Conservation (phyloP, 805 yeast genomes). For the Cyberlindnera veronae region DNA sequence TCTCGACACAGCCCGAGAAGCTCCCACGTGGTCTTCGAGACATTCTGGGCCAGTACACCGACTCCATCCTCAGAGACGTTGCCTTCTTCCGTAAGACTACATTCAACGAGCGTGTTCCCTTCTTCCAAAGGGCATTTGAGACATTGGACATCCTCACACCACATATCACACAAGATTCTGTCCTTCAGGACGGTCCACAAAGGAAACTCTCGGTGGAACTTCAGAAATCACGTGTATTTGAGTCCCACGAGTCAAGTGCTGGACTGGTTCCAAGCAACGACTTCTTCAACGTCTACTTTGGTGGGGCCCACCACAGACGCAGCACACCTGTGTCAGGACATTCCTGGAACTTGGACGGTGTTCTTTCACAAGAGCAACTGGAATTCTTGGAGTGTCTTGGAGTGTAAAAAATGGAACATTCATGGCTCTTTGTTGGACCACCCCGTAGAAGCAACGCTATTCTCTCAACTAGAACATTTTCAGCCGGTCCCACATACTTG, state of each 20-base stretch:
- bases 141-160: slow-evolving; percentile 5
- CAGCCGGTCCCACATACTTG: too few relatives aligned
- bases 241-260: slow-evolving; percentile 16
- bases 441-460: too few relatives aligned
- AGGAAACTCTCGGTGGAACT: slow-evolving; percentile 11
- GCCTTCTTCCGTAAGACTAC: slow-evolving; percentile 7
- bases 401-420: background rate
- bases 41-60: slow-evolving; percentile 13
- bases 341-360: slow-evolving; percentile 10
- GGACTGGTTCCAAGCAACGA: slow-evolving; percentile 24
- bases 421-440: background rate
- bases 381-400: slow-evolving; percentile 17
- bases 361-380: slow-evolving; percentile 11
- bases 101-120: slow-evolving; percentile 20
- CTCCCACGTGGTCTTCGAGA: slow-evolving; percentile 16
- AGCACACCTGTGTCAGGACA: slow-evolving; percentile 1
- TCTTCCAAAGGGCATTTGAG: slow-evolving; percentile 15
- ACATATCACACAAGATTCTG: too few relatives aligned
- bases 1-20: slow-evolving; percentile 12
- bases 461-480: too few relatives aligned
- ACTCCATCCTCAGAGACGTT: slow-evolving; percentile 11
- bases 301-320: slow-evolving; percentile 13
- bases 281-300: slow-evolving; percentile 21
- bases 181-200: slow-evolving; percentile 7
- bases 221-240: slow-evolving; percentile 18